Conservation (phyloP, 495 filamentous ascomycete species). For the Parmelia sp. region DNA sequence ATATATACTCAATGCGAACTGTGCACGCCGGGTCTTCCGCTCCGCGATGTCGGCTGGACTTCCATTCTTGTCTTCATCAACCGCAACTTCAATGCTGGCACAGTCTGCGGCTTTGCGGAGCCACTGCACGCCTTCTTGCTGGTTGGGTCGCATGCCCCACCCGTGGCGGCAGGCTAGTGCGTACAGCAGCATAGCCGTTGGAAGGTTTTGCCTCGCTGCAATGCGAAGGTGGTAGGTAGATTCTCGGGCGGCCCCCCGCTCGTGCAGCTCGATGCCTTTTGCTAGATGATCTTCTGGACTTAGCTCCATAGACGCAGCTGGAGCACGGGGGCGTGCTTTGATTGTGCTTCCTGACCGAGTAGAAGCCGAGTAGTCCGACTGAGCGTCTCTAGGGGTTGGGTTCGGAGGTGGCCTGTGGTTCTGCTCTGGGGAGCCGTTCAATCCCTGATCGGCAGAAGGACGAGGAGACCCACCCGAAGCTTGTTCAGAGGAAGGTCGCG, state of each 20-base stretch:
- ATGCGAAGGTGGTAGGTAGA: slow-evolving; percentile 93
- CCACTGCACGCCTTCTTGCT: slow-evolving; percentile 83
- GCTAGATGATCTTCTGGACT: slow-evolving; percentile 80
- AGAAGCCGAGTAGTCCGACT: slow-evolving; percentile 50
- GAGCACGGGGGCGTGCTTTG: slow-evolving; percentile 40
- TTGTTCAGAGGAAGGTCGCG: slow-evolving; percentile 45
- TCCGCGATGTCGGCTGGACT: slow-evolving; percentile 57
- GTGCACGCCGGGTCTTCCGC: slow-evolving; percentile 72
- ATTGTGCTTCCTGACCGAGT: slow-evolving; percentile 62
- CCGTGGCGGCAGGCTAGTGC: slow-evolving; percentile 95
- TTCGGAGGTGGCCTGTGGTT: slow-evolving; percentile 31
- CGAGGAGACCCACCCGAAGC: slow-evolving; percentile 6
- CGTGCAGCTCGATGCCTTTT: slow-evolving; percentile 82
- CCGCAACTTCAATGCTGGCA: slow-evolving; percentile 73
- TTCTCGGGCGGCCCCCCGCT: slow-evolving; percentile 76
- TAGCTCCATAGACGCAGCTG: slow-evolving; percentile 45
- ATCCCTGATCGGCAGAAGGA: slow-evolving; percentile 24
- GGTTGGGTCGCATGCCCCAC: slow-evolving; percentile 94
- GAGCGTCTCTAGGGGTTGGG: slow-evolving; percentile 34
- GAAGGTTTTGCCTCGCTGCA: slow-evolving; percentile 76
- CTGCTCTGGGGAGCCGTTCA: slow-evolving; percentile 39
- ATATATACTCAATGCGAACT: slow-evolving; percentile 92
- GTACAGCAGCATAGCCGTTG: slow-evolving; percentile 92
- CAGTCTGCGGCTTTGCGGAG: slow-evolving; percentile 80
- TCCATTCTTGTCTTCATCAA: slow-evolving; percentile 61